A percentile compares a stretch with the other conserved stretches of the same genome.
Evolutionary conservation across 106 monocot species (phyloP).

Genomic region (Platanthera guangdongensis): DNA sequence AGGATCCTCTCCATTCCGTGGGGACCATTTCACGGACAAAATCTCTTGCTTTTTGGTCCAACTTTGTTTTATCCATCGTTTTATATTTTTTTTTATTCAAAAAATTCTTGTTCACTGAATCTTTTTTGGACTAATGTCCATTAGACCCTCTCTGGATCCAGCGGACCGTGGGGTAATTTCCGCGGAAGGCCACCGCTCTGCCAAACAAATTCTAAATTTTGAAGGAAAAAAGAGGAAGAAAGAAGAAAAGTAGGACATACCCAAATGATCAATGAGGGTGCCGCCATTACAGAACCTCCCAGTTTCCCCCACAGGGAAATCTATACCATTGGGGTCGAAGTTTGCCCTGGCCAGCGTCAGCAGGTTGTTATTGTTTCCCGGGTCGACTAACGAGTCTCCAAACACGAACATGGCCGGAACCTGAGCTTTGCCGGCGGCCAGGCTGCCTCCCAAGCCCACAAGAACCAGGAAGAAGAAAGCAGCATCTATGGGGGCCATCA

Average conservation of each 20-base stretch:
- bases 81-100: too few species aligned
- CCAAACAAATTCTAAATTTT: too few species aligned
- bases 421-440: conserved; percentile 9
- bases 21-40: too few species aligned
- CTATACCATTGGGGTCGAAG: conserved; percentile 33
- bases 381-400: conserved; percentile 40
- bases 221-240: too few species aligned
- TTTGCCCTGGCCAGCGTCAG: conserved; percentile 30
- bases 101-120: too few species aligned
- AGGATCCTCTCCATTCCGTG: too few species aligned
- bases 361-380: conserved; percentile 43
- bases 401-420: conserved; percentile 42
- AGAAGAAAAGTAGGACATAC: conserved; percentile 5
- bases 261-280: conserved; percentile 28
- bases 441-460: background rate
- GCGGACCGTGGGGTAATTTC: too few species aligned
- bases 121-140: too few species aligned
- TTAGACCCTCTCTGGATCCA: too few species aligned
- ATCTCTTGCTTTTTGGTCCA: too few species aligned
- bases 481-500: background rate
- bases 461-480: background rate
- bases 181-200: too few species aligned
- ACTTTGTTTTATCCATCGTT: too few species aligned
- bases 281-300: conserved; percentile 44
- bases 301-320: conserved; percentile 32